Base-by-base conservation (phyloP, 768 basidiomycete species). In the Boletus rex-veris region DNA sequence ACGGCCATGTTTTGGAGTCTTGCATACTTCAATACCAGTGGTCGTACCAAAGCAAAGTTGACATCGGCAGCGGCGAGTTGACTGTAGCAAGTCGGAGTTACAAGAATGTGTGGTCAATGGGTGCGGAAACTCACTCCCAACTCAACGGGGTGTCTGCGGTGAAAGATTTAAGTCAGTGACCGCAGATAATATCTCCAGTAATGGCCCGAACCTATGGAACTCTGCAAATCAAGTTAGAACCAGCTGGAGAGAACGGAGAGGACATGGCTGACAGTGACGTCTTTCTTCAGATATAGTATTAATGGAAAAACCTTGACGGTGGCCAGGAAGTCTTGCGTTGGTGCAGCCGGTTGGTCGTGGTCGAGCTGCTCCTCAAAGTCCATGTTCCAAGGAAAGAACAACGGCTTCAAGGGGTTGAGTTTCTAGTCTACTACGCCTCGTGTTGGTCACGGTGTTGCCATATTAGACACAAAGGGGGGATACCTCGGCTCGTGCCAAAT, bases 21-120 rank as follows among this genome's bases (percentile, higher is more conserved):
- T 7, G 90, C 86, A 78, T 91, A 92, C 66, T 89, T 90, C 64
- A 79, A 70, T 5, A 91, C 86, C 31, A 92, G 67, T 0, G 91
- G 91, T 7, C 89, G 82, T 18, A 92, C 83, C 47, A 92, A 76
- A 18, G 84, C 77, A 58, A 90, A 90, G 64, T 90, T 89, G 70
- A 93, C 80, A 63, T 92, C 91, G 7, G 89, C 81, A 2, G 90
- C 88, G 7, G 83, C 89, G 52, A 93, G 75, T 62, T 92, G 90
- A n/a, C 88, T 90, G 40, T 16, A 28, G 44, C 54, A 54, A 50
- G 21, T 21, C 21, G 48, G 48, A 40, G 33, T 47, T 33, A 49
- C 41, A 52, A 48, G 38, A 50, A 42, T 4, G 41, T 15, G 39
- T 18, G 19, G 53, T 30, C 2, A 7, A 54, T 10, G 19, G 11